Evolutionary conservation across 2,329 filamentous ascomycete species (phyloP).

Genomic region (Penicillium sp.): DNA sequence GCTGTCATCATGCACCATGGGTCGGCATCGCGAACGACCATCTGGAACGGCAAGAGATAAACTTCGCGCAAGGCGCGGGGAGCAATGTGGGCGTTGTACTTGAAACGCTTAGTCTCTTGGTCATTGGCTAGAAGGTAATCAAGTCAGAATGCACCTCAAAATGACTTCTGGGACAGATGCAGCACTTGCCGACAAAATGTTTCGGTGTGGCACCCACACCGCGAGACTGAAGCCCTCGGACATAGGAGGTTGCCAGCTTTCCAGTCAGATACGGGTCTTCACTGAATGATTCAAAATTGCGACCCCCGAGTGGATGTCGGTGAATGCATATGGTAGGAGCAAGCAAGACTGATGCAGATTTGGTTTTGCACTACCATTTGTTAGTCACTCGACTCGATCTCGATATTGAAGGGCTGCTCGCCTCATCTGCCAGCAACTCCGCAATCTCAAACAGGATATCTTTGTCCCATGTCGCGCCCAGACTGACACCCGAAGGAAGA

Average conservation of each 20-base stretch:
- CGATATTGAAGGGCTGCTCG: not conserved
- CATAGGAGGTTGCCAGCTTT: not conserved
- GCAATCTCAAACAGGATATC: not conserved
- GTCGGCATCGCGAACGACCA: slow-evolving; percentile 4
- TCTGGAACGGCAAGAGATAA: slow-evolving; percentile 16
- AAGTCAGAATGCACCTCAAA: too few species aligned
- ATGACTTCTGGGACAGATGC: too few species aligned
- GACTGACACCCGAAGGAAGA: slow-evolving; percentile 26
- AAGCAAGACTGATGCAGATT: not conserved
- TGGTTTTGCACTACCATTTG: not conserved
- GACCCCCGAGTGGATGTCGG: slow-evolving; percentile 16
- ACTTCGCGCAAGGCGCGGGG: slow-evolving; percentile 18
- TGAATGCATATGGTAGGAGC: not conserved
- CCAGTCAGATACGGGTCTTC: slow-evolving; percentile 22
- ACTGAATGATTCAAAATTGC: slow-evolving; percentile 17
- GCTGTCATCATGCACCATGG: slow-evolving; percentile 15
- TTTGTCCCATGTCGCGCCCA: not conserved
- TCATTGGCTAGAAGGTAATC: slow-evolving; percentile 10
- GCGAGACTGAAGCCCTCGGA: slow-evolving; percentile 12
- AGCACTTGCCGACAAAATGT: slow-evolving; percentile 12
- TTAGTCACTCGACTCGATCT: not conserved
- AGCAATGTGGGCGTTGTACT: not conserved
- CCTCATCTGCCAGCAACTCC: not conserved
- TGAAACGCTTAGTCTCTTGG: slow-evolving; percentile 8
- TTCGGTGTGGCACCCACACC: slow-evolving; percentile 13